Evolutionary conservation across 2,329 filamentous ascomycete species (phyloP), one percentile per base, ranked within the genome.

Genomic region (Aaosphaeria pasadenensis): DNA sequence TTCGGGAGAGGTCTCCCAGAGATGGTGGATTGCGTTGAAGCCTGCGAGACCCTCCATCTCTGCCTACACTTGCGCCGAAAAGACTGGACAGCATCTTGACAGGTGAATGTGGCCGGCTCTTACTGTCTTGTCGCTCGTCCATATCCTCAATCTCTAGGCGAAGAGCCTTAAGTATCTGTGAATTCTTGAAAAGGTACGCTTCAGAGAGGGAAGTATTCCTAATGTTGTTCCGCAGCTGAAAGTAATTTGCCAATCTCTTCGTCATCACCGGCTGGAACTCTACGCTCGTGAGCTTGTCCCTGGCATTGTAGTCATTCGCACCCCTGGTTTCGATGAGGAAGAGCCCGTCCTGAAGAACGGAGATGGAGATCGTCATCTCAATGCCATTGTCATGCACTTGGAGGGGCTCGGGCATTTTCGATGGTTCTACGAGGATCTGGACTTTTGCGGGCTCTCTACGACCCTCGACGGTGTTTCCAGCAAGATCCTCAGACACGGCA

Each of bases 1-100:
- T 66, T 13, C 60, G 62, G 6, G 66, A 65, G 17, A 71, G 63
- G 11, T 72, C 69, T 35, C 63, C 61, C 30, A 73, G 48, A 9
- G 64, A 64, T 9, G 61, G 56, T 4, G 63, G 57, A 40, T 60
- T 63, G 5, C 66, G 65, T 38, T 71, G 64, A 5, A 71, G 53
- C 47, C 60, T 72, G 24, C 64, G 60, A 31, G 59, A 57, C 24
- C 62, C 59, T 32, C 60, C 55, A 17, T 71, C 69, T 41, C 75
- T 77, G 32, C 77, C 69, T 13, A 71, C 78, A 47, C 78, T 81
- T 28, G 83, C 82, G 32, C 83, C 81, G 59, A 95, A 83, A 46
- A 96, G 82, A 62, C 81, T 95, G 0, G 91, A 95, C 11, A 97
- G 77, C 62, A 96, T 79, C 67, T 96, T 97, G 42, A 95, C 89